Base-by-base conservation (phyloP, 441 rosid species). In the Euphorbia celastroides region DNA sequence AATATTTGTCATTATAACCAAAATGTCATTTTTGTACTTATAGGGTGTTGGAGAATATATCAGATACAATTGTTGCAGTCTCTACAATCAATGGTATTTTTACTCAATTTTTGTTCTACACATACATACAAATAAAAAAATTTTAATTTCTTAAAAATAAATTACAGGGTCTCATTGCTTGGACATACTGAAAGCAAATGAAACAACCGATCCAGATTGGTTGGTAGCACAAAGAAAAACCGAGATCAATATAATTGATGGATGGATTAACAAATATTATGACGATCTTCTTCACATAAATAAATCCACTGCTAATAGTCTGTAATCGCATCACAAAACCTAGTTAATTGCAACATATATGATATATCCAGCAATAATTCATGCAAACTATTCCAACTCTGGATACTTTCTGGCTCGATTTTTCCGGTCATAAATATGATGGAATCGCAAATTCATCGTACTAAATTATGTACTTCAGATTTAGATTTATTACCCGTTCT, bases 11-110 rank as follows among this genome's bases (percentile, higher is more conserved):
- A 19, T 17, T 17, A 48, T 1, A 48, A 48, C 6, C 6, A 48
- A 46, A 11, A 17, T 48, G 54, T n/a, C 23, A 48, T 48, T 54
- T 12, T 25, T 0, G n/a, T 16, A 10, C 42, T 74, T 66, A 2
- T 60, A 89, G 96, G 76, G 82, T 89, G 12, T 70, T 89, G 79
- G 79, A 79, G 64, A 75, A 80, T 81, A 77, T 87, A 64, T 84
- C 96, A 25, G 86, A 84, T 1, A 81, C 76, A 60, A 16, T 88
- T 23, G 58, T 76, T 62, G 87, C 89, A 8, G 78, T 85, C 27
- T 48, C n/a, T 34, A 81, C 93, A 36, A 25, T 16, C 7, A 81
- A 84, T 7, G 87, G 90, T 84, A 75, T 48, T 8, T 22, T n/a
- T 11, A 25, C 59, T 55, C 31, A 16, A 23, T 23, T 48, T 46